phyloP scores from a whole-genome alignment of 768 basidiomycete genomes.

The Gloeostereum incarnatum region DNA sequence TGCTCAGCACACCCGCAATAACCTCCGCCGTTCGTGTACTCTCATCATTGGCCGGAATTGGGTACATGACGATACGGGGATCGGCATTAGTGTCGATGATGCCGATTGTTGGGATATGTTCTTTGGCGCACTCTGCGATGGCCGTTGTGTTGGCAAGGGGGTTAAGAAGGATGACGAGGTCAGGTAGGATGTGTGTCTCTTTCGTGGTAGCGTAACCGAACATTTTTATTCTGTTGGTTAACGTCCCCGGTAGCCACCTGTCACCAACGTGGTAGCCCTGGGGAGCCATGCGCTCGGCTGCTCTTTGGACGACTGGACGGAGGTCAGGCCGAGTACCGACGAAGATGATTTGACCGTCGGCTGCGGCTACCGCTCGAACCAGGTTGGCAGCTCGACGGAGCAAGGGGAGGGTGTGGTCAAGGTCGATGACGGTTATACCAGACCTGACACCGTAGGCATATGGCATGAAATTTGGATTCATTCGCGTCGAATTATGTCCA shows the following conservation, averaged over 20 bases:
- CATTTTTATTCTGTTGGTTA: slow-evolving; percentile 78
- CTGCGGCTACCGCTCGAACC: slow-evolving; percentile 70
- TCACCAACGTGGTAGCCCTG: slow-evolving; percentile 84
- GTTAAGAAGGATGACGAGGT: slow-evolving; percentile 88
- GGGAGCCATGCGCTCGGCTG: slow-evolving; percentile 67
- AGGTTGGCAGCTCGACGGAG: slow-evolving; percentile 86
- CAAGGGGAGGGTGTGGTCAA: slow-evolving; percentile 88
- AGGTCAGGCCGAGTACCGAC: slow-evolving; percentile 83
- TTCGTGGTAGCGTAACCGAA: slow-evolving; percentile 51
- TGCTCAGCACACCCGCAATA: slow-evolving; percentile 80
- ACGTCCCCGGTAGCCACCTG: slow-evolving; percentile 90
- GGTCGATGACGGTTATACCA: slow-evolving; percentile 87
- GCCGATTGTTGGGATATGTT: slow-evolving; percentile 89
- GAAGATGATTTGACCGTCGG: slow-evolving; percentile 81
- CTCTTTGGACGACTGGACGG: slow-evolving; percentile 62
- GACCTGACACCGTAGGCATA: slow-evolving; percentile 91
- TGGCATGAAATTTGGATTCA: slow-evolving; percentile 85
- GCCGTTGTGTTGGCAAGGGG: slow-evolving; percentile 79
- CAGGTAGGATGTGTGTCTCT: slow-evolving; percentile 57
- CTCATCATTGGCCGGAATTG: slow-evolving; percentile 98
- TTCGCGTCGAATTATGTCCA: slow-evolving; percentile 75
- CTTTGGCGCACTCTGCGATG: slow-evolving; percentile 84
- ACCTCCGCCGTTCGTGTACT: slow-evolving; percentile 85
- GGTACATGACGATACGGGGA: slow-evolving; percentile 94
- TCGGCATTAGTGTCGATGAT: slow-evolving; percentile 94